Conservation (phyloP, 2,329 filamentous ascomycete genomes). For the Hypoxylon sp. region DNA sequence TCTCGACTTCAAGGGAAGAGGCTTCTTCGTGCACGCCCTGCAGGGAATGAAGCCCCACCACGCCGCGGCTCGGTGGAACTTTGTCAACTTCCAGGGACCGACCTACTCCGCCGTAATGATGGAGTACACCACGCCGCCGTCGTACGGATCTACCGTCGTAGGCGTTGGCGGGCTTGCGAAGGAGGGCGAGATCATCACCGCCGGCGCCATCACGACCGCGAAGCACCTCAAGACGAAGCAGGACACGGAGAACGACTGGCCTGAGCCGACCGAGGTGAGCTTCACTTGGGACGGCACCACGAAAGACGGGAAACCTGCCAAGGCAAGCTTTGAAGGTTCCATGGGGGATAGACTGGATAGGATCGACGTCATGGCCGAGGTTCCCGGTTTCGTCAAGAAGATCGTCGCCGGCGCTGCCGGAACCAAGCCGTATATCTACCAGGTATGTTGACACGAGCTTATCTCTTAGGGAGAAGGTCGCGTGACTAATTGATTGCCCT, state of each 20-base stretch:
- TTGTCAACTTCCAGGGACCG: constrained; percentile 87
- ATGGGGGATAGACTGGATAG: constrained; percentile 78
- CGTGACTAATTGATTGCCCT: constrained; percentile 41
- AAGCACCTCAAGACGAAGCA: constrained; percentile 73
- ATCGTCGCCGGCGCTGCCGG: constrained; percentile 89
- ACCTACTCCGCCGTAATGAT: constrained; percentile 90
- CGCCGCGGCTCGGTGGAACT: constrained; percentile 91
- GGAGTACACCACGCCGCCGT: constrained; percentile 93
- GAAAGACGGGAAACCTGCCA: constrained; percentile 76
- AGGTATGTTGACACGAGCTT: constrained; percentile 60
- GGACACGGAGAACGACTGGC: constrained; percentile 86
- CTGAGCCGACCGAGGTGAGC: constrained; percentile 78
- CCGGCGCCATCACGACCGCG: constrained; percentile 69
- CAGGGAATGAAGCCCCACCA: constrained; percentile 99
- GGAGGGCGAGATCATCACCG: constrained; percentile 80
- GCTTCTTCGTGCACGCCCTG: constrained; percentile 82
- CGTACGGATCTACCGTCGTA: constrained; percentile 86
- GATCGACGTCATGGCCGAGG: constrained; percentile 95
- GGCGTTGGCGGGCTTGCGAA: constrained; percentile 83
- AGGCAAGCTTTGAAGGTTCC: constrained; percentile 72
- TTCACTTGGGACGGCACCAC: constrained; percentile 81
- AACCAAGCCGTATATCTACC: constrained; percentile 97
- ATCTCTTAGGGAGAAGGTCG: not conserved
- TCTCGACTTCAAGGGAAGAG: constrained; percentile 81
- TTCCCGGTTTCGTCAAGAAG: constrained; percentile 93